Conservation (phyloP, 352 stramenopile species). For the Pythium brassicae region DNA sequence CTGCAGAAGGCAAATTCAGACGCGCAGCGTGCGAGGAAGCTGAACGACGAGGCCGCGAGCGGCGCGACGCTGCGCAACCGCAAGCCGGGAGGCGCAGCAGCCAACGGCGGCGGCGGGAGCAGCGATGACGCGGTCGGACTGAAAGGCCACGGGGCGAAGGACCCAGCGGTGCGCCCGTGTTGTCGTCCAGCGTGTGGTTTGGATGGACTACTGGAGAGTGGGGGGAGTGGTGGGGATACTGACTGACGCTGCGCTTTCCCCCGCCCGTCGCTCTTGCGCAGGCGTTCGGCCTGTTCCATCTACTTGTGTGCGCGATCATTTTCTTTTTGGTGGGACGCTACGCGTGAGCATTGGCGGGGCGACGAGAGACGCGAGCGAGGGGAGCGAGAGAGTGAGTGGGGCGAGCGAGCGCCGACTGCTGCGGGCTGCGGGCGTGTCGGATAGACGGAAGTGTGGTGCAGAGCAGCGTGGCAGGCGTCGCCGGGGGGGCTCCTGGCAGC, state of each 20-base stretch:
- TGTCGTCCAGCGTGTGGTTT: not conserved
- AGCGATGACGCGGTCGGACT: constrained; percentile 25
- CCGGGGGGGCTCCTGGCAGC: no score
- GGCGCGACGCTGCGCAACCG: constrained; percentile 62
- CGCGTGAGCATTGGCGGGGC: constrained; percentile 31
- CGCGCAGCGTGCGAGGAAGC: constrained; percentile 55
- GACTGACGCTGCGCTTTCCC: not conserved
- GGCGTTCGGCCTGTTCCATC: constrained; percentile 76
- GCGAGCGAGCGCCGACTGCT: not conserved
- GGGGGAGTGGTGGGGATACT: not conserved
- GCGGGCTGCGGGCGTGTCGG: no score
- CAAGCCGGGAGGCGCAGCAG: constrained; percentile 33
- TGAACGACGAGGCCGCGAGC: constrained; percentile 43
- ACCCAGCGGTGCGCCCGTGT: constrained; percentile 41
- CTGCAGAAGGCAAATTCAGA: constrained; percentile 70
- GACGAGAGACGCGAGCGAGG: not conserved
- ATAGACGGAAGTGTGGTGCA: not conserved
- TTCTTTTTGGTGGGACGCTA: constrained; percentile 89
- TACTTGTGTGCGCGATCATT: constrained; percentile 84
- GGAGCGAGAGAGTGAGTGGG: not conserved
- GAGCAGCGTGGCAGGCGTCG: no score
- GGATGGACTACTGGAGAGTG: constrained; percentile 1
- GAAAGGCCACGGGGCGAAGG: constrained; percentile 31
- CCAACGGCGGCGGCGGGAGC: constrained; percentile 8
- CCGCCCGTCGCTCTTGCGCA: constrained; percentile 17